Base-by-base conservation (phyloP, 768 basidiomycete genomes). In the Fistulinella prunicolor region DNA sequence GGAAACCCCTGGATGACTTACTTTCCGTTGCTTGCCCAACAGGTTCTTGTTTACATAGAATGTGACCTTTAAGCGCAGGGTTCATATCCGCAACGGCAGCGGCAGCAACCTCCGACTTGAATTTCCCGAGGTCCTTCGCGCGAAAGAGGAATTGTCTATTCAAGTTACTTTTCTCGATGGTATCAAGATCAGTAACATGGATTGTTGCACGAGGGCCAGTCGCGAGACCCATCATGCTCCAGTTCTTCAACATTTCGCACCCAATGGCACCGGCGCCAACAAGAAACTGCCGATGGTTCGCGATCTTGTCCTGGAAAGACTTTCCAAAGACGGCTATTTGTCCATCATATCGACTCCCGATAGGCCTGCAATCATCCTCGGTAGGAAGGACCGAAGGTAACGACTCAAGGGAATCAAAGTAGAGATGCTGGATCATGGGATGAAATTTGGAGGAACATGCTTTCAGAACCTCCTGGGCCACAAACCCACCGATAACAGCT, bases 161-260 rank as follows among this genome's bases (percentile, higher is more conserved):
- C 46, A 99, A 70, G 68, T 99, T 99, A 59, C 90, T 94, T 80
- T 99, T 99, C 75, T 99, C 96, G 64, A 99, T 99, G 24, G 94
- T 97, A 68, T 99, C 96, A 59, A 99, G 70, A 68, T 99, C 96
- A 6, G 96, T 98, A 47, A 98, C 91, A 59, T 94, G 84, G 47
- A 99, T 89, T 43, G 77, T 70, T 9, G 90, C 96, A 35, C 83
- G 75, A 14, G 80, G 74, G 10, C 90, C 90, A 24, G 85, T 80
- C 7, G 81, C 94, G 38, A 99, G 73, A 51, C 96, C 96, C 79
- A 98, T 95, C 92, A 98, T 89, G 56, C 90, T 89, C 96, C 96
- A 99, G 70, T 98, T 99, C 77, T 99, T 99, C 60, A 99, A 73
- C 96, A 98, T 98, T 73, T 99, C 96, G 64, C 96, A 99, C 17